Evolutionary conservation across 2,329 filamentous ascomycete species (phyloP), one percentile per base, ranked within the genome.

Genomic region (Fusarium sp.): DNA sequence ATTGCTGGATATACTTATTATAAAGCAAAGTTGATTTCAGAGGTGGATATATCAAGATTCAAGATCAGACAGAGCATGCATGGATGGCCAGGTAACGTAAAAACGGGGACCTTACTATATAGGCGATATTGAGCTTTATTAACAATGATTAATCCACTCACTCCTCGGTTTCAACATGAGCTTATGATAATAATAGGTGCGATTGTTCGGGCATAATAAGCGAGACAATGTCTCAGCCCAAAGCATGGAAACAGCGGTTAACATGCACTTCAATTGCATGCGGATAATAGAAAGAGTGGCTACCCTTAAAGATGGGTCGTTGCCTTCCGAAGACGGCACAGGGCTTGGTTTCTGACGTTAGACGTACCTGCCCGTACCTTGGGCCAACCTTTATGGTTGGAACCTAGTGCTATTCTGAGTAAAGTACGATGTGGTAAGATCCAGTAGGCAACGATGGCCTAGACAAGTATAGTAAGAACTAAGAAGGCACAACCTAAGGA

Each of bases 241-340:
- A 35, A 17, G 6, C 25, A 58, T 54, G 49, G 52, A 57, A 64
- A 49, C 39, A 49, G 48, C 46, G 45, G 42, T 46, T 58, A 33
- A 58, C 46, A 51, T 48, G 40, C 23, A 25, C 25, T 33, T 27
- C 31, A 50, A 23, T 49, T 45, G 66, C 65, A 68, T 58, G 66
- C 66, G 66, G 66, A 69, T 20, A 23, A 45, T 47, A 21, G 29
- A 21, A 36, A 35, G 43, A 40, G 36, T n/a, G 36, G 42, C 53
- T 48, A 31, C 43, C 50, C 27, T 63, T 58, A 41, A 46, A 35
- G 41, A 62, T 66, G 55, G 55, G 65, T 49, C 47, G 66, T 41
- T 42, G 48, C 39, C 40, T 66, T 69, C 66, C 57, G 51, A 69
- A 69, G 66, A 69, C 66, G 66, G 66, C 63, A 58, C 46, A 45